A percentile compares a stretch with the other conserved stretches of the same genome.
These are phyloP conservation scores for Mortierella sp. DNA, from an alignment of 371 early-diverging fungal genomes.

Conservation along the genomic window DNA sequence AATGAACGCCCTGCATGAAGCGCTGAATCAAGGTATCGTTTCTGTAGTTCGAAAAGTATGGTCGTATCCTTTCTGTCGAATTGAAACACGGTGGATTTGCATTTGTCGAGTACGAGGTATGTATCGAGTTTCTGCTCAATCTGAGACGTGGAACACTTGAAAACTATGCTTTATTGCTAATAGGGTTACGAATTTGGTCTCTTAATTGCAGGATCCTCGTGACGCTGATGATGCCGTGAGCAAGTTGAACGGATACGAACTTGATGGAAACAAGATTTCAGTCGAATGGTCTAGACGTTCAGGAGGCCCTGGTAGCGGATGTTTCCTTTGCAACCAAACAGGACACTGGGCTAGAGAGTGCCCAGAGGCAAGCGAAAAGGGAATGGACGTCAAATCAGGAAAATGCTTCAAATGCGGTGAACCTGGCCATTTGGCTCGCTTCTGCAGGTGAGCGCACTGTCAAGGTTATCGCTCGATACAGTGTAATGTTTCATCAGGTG, in stretches of 20 bases:
- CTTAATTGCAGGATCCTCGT: slow-evolving; percentile 53
- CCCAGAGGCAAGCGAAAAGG: slow-evolving; percentile 63
- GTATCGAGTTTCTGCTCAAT: background rate
- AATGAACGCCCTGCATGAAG: background rate
- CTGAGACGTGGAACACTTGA: background rate
- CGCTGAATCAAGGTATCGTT: background rate
- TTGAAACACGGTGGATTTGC: slow-evolving; percentile 63
- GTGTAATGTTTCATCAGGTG: background rate
- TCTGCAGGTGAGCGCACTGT: slow-evolving; percentile 52
- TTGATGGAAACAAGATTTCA: slow-evolving; percentile 58
- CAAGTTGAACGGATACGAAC: slow-evolving; percentile 60
- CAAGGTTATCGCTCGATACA: background rate
- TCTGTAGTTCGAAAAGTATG: slow-evolving; percentile 56
- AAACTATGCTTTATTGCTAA: no score
- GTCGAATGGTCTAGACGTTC: slow-evolving; percentile 66
- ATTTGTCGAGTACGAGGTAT: slow-evolving; percentile 71
- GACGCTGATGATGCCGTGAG: slow-evolving; percentile 65
- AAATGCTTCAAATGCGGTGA: slow-evolving; percentile 67
- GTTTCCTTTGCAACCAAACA: slow-evolving; percentile 63
- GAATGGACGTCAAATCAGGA: slow-evolving; percentile 66
- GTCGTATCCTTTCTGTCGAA: slow-evolving; percentile 59
- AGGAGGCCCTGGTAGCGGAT: slow-evolving; percentile 61
- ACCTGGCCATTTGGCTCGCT: slow-evolving; percentile 64
- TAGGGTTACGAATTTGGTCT: background rate
- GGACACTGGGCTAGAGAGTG: slow-evolving; percentile 69